A percentile compares a stretch with the other conserved stretches of the same genome.
Conservation (phyloP, 306 rosid species). For the Vigna hirtella region DNA sequence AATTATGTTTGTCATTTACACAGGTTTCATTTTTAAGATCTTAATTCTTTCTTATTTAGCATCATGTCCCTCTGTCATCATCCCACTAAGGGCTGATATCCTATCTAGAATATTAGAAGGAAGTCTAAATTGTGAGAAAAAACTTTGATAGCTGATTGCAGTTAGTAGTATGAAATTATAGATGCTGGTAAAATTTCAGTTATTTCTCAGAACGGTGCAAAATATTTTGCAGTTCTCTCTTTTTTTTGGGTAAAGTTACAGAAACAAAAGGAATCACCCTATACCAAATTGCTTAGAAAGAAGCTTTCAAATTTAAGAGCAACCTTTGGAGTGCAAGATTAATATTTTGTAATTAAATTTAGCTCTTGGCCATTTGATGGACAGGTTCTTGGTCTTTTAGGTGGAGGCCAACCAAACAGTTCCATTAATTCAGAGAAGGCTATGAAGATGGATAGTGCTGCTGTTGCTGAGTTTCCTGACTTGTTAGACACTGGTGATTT, state of each 20-base stretch:
- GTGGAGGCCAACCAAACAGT: constrained; percentile 20
- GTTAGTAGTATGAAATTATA: background rate
- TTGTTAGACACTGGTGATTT: constrained; percentile 18
- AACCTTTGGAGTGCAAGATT: background rate
- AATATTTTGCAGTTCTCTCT: background rate
- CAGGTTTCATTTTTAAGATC: no score
- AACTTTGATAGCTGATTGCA: background rate
- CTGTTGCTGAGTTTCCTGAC: constrained; percentile 8
- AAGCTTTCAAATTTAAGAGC: background rate
- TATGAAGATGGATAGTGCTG: constrained; percentile 3
- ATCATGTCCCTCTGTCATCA: no score
- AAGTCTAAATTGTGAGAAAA: no score
- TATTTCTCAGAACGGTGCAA: background rate
- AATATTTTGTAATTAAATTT: background rate
- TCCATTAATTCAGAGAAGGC: constrained; percentile 19
- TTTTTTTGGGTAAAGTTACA: background rate
- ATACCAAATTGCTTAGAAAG: background rate
- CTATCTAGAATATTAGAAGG: no score
- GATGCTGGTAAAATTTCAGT: background rate
- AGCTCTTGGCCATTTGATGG: constrained; percentile 15
- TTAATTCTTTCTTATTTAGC: no score
- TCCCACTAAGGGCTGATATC: no score
- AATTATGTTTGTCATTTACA: background rate
- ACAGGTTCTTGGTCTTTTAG: constrained; percentile 33
- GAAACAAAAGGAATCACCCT: constrained; percentile 3